Percentiles rank a stretch among this genome's conserved stretches.
phyloP scores from a whole-genome alignment of 768 basidiomycete species.

The Daedalea quercina region DNA sequence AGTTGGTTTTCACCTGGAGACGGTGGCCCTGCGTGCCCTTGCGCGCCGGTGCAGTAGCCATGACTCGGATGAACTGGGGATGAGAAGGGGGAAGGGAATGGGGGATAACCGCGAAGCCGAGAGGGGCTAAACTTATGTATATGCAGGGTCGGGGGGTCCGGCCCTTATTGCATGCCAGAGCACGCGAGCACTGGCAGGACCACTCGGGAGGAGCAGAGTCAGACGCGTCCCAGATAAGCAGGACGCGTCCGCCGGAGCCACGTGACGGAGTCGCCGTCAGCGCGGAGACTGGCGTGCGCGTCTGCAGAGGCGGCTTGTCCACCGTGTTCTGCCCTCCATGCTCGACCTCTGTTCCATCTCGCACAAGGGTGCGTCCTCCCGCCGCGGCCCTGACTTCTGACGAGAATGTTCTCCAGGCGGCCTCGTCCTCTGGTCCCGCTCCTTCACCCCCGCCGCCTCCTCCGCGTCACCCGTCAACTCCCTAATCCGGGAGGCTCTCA shows the following conservation, averaged over 20 bases:
- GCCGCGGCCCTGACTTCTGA: not conserved
- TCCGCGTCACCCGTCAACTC: slow-evolving; percentile 24
- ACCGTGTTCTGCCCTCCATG: slow-evolving; percentile 46
- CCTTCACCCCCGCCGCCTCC: slow-evolving; percentile 71
- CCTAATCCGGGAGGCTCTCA: slow-evolving; percentile 53
- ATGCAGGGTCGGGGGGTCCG: too few relatives aligned
- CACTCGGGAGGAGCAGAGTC: too few relatives aligned
- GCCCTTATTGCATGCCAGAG: too few relatives aligned
- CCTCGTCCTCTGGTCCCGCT: slow-evolving; percentile 88
- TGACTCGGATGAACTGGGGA: too few relatives aligned
- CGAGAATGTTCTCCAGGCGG: slow-evolving; percentile 53
- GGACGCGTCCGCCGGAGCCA: not conserved
- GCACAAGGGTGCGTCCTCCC: slow-evolving; percentile 61
- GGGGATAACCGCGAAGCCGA: too few relatives aligned
- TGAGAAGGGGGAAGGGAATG: too few relatives aligned
- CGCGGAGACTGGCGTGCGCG: not conserved
- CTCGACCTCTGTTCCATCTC: slow-evolving; percentile 95
- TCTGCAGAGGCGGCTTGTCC: not conserved
- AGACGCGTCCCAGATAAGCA: slow-evolving; percentile 1
- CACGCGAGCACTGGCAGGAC: too few relatives aligned
- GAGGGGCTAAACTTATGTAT: too few relatives aligned
- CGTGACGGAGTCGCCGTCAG: not conserved
- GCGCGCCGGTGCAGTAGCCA: not conserved
- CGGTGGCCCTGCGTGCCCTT: not conserved
- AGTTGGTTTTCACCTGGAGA: slow-evolving; percentile 26